Conservation (phyloP, 2,329 filamentous ascomycete genomes). For the Coniella lustricola region DNA sequence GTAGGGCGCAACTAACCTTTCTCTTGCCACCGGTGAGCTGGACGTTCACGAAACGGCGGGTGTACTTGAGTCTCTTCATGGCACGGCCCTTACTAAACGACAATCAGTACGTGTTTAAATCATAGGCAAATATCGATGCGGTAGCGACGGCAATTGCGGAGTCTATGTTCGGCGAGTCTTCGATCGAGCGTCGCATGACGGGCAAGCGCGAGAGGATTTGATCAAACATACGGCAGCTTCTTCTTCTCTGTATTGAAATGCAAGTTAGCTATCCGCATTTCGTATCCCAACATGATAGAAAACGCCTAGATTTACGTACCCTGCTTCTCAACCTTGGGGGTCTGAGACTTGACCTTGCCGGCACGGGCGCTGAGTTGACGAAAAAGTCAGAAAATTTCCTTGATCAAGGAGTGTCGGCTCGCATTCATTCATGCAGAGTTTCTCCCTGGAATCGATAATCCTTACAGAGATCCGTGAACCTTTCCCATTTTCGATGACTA, state of each 20-base stretch:
- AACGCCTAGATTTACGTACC: conserved; percentile 9
- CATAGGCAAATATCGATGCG: neutral
- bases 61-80: conserved; percentile 92
- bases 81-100: conserved; percentile 68
- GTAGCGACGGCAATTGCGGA: too few relatives aligned
- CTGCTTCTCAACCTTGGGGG: conserved; percentile 54
- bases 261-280: conserved; percentile 1
- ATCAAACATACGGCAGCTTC: conserved; percentile 16
- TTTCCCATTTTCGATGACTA: conserved; percentile 63
- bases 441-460: conserved; percentile 35
- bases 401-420: conserved; percentile 34
- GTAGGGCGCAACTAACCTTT: conserved; percentile 57
- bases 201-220: neutral
- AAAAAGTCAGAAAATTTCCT: conserved; percentile 12
- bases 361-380: conserved; percentile 19
- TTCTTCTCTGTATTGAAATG: conserved; percentile 15
- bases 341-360: conserved; percentile 94
- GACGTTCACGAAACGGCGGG: conserved; percentile 93
- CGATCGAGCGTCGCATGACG: neutral
- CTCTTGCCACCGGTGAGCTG: conserved; percentile 94
- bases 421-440: conserved; percentile 12
- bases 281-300: neutral
- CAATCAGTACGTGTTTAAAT: conserved; percentile 4
- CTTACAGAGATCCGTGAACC: conserved; percentile 74
- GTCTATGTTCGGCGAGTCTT: neutral